Evolutionary conservation across 2,329 filamentous ascomycete species (phyloP).

Genomic region (Fusarium fracticaudum): DNA sequence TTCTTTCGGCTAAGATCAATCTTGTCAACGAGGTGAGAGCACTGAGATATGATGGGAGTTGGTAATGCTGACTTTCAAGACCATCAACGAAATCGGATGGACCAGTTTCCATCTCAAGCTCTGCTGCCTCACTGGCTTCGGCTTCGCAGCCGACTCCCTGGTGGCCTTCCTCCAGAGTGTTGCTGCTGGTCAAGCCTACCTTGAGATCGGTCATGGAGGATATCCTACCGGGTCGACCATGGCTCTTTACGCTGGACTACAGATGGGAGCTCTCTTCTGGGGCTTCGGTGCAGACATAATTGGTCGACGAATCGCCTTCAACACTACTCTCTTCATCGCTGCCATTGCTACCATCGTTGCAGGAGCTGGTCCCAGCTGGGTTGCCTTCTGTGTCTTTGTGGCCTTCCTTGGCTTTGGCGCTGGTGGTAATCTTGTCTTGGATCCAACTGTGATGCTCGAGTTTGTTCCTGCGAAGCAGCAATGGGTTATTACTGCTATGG

Average conservation of each 20-base stretch:
- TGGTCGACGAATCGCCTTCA: neutral
- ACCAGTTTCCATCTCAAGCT: neutral
- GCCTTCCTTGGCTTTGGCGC: neutral
- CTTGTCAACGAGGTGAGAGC: neutral
- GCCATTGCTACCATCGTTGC: neutral
- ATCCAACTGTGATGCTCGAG: neutral
- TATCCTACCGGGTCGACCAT: neutral
- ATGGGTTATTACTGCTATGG: conserved; percentile 5
- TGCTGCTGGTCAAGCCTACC: neutral
- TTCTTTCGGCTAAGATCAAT: neutral
- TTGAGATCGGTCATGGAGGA: neutral
- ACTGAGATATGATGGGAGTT: fast-evolving
- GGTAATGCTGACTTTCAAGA: neutral
- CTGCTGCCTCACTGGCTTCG: neutral
- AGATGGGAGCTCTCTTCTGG: conserved; percentile 8
- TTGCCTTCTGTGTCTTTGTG: neutral
- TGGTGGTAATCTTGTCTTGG: neutral
- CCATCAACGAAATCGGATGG: neutral
- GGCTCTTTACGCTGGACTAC: neutral
- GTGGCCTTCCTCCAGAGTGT: neutral
- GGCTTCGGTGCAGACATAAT: neutral
- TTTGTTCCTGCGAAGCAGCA: neutral
- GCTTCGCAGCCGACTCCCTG: neutral
- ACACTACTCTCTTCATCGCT: neutral
- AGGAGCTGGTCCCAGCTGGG: neutral